Base-by-base conservation (phyloP, 768 basidiomycete species). In the Mrakia hoshinonis region DNA sequence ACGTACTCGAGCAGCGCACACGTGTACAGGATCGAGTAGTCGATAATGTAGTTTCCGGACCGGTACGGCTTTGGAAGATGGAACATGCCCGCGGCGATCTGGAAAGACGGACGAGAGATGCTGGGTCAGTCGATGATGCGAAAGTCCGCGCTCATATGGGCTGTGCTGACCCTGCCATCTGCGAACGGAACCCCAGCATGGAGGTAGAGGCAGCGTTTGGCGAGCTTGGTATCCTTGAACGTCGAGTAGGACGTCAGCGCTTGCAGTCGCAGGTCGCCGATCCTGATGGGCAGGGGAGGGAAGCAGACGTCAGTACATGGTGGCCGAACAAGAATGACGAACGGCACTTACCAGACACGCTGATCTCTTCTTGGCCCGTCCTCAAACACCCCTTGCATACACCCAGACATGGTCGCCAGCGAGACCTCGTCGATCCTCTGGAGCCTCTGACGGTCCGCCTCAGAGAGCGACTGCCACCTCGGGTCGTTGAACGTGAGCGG, bases 321-420 rank as follows among this genome's bases (percentile, higher is more conserved):
- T 49, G 31, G 3, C 15, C 24, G 0, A 20, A 51, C n/a, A 62
- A 10, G 11, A 39, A 34, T 24, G n/a, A 34, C 7, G 9, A 1
- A 4, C 31, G 31, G 22, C 24, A 48, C 76, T 48, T 61, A 74
- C 76, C 76, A 77, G 4, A 77, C 67, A 12, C 76, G 72, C 68
- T 73, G 70, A 39, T 77, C 76, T 34, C 76, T 67, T 12, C 76
- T 54, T 6, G 76, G 76, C 0, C 76, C 76, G 48, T 77, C 76
- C 70, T 77, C 76, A 65, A 74, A 77, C 0, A 75, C 75, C 18
- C 75, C 74, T 64, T 76, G 76, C 75, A 76, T 76, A 64, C 75
- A 77, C 29, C 73, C 73, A 22, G 72, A 24, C 49, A 76, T 52
- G n/a, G 76, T 76, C 24, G 58, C 48, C n/a, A 74, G 63, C 10